Conservation (phyloP, 345 rosid genomes). For the Populus simonii region DNA sequence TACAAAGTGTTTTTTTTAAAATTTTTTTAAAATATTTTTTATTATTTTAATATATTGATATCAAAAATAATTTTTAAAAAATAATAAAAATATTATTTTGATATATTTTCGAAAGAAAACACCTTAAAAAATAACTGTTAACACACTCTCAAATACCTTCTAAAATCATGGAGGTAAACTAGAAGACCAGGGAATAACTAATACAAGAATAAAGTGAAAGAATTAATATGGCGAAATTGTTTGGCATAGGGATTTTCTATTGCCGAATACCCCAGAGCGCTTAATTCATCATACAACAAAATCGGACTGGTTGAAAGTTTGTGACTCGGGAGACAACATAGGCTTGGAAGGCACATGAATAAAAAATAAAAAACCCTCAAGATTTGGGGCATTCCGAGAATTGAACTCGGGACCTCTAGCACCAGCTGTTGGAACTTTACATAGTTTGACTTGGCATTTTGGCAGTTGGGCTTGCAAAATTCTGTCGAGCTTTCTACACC, state of each 20-base stretch:
- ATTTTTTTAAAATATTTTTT: no score
- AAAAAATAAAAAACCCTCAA: background rate
- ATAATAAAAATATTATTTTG: no score
- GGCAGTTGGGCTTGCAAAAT: background rate
- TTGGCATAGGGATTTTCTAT: background rate
- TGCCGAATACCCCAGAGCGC: background rate
- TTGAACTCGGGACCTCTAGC: slow-evolving; percentile 82
- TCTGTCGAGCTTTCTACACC: background rate
- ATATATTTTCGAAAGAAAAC: no score
- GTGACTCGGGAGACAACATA: background rate
- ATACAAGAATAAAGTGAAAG: no score
- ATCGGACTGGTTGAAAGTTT: background rate
- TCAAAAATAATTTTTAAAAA: no score
- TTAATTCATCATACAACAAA: background rate
- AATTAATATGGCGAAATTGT: background rate
- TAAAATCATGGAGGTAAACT: no score
- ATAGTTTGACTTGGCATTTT: no score
- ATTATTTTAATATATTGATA: accelerated
- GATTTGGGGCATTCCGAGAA: slow-evolving; percentile 57
- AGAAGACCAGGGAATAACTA: no score
- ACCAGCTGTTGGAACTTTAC: slow-evolving; percentile 18
- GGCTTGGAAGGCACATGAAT: background rate
- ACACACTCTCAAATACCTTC: accelerated
- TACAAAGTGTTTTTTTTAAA: no score
- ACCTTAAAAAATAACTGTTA: accelerated